Base-by-base conservation (phyloP, 352 stramenopile species). In the Aphanomyces invadans region DNA sequence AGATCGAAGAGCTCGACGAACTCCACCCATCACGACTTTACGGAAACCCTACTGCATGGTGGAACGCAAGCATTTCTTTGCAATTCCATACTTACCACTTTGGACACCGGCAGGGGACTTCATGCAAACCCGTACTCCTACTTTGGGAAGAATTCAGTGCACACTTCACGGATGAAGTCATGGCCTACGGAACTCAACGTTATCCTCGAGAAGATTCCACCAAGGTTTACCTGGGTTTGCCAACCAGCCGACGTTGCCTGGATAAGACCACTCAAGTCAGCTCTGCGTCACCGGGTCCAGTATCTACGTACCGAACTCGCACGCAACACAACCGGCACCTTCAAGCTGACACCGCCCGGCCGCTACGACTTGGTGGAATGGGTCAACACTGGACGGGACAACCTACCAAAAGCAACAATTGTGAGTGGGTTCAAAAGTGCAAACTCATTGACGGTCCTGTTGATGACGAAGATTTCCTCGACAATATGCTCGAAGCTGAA, bases 31-130 rank as follows among this genome's bases (percentile, higher is more conserved):
- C 69, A 0, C 53, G 71, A 4, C 76, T 76, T 23, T 71, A 75
- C 53, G 59, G 44, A 23, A 77, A 79, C 29, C n/a, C 32, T 25
- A 65, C 53, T n/a, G 70, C 51, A 1, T 77, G 72, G 72, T 80
- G 67, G 64, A 73, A 76, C 57, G 62, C 33, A 17, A n/a, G 74
- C 1, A 33, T 79, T 0, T 72, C 68, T 11, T 55, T 74, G 19
- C 51, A 28, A 19, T 76, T 78, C 21, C 28, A 71, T 0, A 39
- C 65, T 10, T 69, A 70, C 52, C 49, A 70, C 44, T 75, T 75
- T 21, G 54, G 57, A 5, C 46, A 68, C 3, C 31, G 55, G 4
- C 45, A 29, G 9, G 55, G 42, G 7, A 48, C 4, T 4, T 15
- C 55, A 54, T 48, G 9, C 12, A 62, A 62, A 42, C 53, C 53